Conservation (phyloP, 352 stramenopile species). For the Blastocystis sp. region DNA sequence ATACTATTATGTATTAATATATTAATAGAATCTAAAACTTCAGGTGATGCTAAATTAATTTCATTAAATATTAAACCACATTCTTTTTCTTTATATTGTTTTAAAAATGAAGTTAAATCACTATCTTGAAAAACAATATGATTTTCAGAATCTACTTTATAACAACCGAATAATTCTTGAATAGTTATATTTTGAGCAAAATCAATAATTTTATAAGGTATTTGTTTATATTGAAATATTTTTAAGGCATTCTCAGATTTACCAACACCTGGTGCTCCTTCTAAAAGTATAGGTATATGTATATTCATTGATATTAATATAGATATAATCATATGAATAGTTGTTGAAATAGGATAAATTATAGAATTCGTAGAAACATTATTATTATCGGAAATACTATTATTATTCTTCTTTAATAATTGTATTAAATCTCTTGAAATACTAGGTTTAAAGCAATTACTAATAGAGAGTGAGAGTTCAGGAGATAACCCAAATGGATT, state of each 20-base stretch:
- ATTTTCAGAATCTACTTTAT: constrained; percentile 3
- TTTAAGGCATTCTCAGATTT: too few relatives aligned
- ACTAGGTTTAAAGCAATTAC: too few relatives aligned
- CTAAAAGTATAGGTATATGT: constrained; percentile 12
- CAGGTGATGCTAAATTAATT: constrained; percentile 16
- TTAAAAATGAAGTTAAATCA: constrained; percentile 1
- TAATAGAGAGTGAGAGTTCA: too few relatives aligned
- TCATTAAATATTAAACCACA: constrained; percentile 4
- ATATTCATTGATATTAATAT: background rate
- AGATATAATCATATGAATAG: background rate
- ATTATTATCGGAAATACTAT: too few relatives aligned
- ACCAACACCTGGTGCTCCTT: background rate
- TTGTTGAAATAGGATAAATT: constrained; percentile 6
- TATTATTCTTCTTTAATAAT: too few relatives aligned
- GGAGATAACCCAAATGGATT: too few relatives aligned
- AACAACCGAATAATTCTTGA: constrained; percentile 5
- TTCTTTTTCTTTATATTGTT: too few relatives aligned
- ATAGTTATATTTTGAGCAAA: constrained; percentile 21
- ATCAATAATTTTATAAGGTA: constrained; percentile 15
- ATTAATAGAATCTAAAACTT: constrained; percentile 6
- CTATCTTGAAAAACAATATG: background rate
- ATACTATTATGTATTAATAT: background rate
- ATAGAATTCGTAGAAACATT: too few relatives aligned
- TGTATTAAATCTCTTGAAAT: too few relatives aligned
- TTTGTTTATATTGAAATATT: too few relatives aligned